phyloP scores from a whole-genome alignment of 2,329 filamentous ascomycete species.

The Rhinocladiella mackenziei region DNA sequence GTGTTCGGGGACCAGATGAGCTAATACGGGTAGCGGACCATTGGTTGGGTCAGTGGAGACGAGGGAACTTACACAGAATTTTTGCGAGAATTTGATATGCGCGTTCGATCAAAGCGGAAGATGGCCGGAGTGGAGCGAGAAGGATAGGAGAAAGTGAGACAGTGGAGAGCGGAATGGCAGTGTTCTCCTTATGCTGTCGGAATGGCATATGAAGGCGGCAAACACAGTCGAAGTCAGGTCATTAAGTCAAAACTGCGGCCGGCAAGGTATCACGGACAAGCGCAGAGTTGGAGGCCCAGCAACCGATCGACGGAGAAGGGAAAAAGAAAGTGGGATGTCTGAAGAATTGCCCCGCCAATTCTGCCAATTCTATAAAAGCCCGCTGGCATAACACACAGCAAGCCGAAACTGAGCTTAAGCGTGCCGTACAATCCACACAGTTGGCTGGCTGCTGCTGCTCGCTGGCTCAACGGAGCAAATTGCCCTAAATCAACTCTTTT shows the following conservation, averaged over 20 bases:
- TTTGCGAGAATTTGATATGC: conserved; percentile 18
- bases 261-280: neutral
- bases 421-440: no score
- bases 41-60: conserved; percentile 14
- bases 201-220: conserved; percentile 19
- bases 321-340: conserved; percentile 14
- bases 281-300: no score
- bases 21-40: conserved; percentile 20
- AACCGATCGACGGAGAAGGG: no score
- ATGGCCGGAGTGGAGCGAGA: conserved; percentile 12
- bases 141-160: conserved; percentile 13
- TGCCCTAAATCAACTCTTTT: no score
- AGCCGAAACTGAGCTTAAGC: no score
- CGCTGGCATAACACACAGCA: neutral
- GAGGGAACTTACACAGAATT: conserved; percentile 14
- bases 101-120: conserved; percentile 10
- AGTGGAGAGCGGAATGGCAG: conserved; percentile 7
- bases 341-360: conserved; percentile 10
- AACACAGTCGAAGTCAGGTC: neutral
- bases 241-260: neutral
- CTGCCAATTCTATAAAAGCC: conserved; percentile 1
- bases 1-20: conserved; percentile 11
- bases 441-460: no score
- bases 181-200: neutral
- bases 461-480: no score